A percentile compares a stretch with the other conserved stretches of the same genome.
Conservation (phyloP, 202 grass and related monocot species). For the Cymbopogon flexuosus region DNA sequence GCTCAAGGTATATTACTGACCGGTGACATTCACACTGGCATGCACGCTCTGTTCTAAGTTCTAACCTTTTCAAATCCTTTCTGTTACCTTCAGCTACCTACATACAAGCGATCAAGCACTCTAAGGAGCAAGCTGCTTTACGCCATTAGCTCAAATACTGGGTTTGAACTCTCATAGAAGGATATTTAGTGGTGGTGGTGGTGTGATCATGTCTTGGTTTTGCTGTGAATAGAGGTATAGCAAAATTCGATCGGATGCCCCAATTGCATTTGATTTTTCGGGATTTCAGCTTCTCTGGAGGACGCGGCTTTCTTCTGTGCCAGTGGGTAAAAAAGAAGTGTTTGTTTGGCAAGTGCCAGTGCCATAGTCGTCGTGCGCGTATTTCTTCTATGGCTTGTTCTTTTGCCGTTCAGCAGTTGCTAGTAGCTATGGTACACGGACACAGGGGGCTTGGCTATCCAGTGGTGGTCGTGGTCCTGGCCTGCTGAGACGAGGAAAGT, state of each 20-base stretch:
- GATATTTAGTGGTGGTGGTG: background rate
- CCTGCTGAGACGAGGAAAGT: background rate
- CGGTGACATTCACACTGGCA: background rate
- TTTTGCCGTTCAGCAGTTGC: background rate
- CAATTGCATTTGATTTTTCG: background rate
- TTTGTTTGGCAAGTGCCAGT: background rate
- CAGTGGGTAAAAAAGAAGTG: background rate
- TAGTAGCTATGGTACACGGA: background rate
- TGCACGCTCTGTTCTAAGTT: background rate
- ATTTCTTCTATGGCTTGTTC: background rate
- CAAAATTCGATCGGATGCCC: conserved; percentile 17
- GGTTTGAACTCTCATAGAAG: conserved; percentile 74
- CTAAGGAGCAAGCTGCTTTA: conserved; percentile 93
- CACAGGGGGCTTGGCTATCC: background rate
- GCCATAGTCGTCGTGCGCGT: background rate
- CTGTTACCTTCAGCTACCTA: conserved; percentile 59
- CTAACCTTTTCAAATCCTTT: background rate
- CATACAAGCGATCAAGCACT: conserved; percentile 84
- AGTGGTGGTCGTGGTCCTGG: background rate
- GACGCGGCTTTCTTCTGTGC: background rate
- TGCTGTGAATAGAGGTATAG: conserved; percentile 49
- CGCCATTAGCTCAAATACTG: conserved; percentile 78
- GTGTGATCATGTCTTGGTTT: background rate
- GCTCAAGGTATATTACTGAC: conserved; percentile 54
- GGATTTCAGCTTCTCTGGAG: background rate